Conservation (phyloP, 495 filamentous ascomycete genomes). For the Penicillium dipodomyicola region DNA sequence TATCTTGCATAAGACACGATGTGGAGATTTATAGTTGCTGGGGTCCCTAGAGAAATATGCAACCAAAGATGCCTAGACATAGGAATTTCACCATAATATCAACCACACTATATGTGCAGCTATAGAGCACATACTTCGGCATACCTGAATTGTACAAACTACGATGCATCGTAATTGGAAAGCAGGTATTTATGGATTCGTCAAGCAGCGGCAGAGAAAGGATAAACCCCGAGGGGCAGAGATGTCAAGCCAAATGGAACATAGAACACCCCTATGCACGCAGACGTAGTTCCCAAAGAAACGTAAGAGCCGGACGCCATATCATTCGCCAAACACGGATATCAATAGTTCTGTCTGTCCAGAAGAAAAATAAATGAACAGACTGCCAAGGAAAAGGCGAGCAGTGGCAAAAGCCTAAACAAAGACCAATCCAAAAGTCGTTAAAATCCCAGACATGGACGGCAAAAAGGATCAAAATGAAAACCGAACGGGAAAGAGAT, state of each 20-base stretch:
- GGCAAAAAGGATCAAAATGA: conserved; percentile 15
- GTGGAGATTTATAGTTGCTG: background rate
- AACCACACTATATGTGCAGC: background rate
- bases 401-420: conserved; percentile 17
- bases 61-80: background rate
- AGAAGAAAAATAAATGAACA: conserved; percentile 14
- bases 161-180: conserved; percentile 6
- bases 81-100: background rate
- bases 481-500: conserved; percentile 13
- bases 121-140: background rate
- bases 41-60: no score
- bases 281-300: conserved; percentile 24
- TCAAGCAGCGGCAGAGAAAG: conserved; percentile 28
- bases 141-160: conserved; percentile 1
- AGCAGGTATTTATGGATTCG: conserved; percentile 28
- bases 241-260: conserved; percentile 20
- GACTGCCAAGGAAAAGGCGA: conserved; percentile 18
- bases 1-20: background rate
- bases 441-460: conserved; percentile 27
- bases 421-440: conserved; percentile 24
- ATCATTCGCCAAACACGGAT: conserved; percentile 45
- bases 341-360: conserved; percentile 35
- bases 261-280: conserved; percentile 27
- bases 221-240: conserved; percentile 19
- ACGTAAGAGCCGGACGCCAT: conserved; percentile 36